Percentiles rank a stretch among this genome's conserved stretches.
These are phyloP conservation scores for Camellia granthamiana DNA, from an alignment of 148 eudicot genomes.

Conservation along the genomic window DNA sequence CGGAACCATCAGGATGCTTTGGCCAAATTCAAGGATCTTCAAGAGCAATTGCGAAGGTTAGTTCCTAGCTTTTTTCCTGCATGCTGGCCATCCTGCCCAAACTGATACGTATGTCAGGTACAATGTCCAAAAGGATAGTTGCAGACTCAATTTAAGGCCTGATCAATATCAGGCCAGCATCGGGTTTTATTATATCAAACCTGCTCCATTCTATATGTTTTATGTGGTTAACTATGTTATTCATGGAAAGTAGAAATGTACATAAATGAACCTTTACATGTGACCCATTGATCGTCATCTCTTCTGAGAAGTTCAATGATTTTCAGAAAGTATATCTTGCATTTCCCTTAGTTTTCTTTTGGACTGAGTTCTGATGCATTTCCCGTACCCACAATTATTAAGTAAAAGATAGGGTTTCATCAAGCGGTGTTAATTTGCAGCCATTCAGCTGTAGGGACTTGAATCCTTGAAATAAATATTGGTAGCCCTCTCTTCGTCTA, in stretches of 20 bases:
- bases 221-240: background rate
- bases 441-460: background rate
- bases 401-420: background rate
- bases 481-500: background rate
- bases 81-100: background rate
- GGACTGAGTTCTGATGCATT: background rate
- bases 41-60: slow-evolving; percentile 83
- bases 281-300: background rate
- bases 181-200: background rate
- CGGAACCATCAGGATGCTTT: slow-evolving; percentile 58
- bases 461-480: background rate
- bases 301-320: background rate
- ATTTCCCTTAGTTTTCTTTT: background rate
- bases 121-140: background rate
- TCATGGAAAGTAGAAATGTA: background rate
- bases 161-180: background rate
- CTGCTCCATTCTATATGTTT: background rate
- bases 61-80: background rate
- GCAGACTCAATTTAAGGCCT: background rate
- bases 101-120: too few relatives aligned
- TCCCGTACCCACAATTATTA: background rate
- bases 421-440: background rate
- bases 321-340: background rate
- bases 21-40: slow-evolving; percentile 59
- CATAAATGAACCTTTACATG: background rate